Conservation (phyloP, 2,329 filamentous ascomycete genomes). For the Botryosphaeria agaves region DNA sequence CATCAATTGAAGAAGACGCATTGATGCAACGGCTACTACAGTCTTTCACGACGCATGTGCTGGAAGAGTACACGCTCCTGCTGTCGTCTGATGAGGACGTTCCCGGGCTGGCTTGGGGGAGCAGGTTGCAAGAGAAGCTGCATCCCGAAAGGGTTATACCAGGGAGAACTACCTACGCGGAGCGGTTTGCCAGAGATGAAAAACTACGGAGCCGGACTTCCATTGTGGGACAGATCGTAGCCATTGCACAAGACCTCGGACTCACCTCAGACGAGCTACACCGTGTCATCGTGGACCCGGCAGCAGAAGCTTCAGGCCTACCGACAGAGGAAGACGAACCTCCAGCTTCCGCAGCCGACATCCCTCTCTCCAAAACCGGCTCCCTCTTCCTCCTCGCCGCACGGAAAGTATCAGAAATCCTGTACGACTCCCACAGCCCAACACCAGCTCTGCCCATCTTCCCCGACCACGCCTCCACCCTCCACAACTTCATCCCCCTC, state of each 20-base stretch:
- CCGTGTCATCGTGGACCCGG: constrained; percentile 22
- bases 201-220: constrained; percentile 43
- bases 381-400: constrained; percentile 36
- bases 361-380: constrained; percentile 38
- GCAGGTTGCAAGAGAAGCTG: constrained; percentile 49
- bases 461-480: constrained; percentile 32
- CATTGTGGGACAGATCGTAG: constrained; percentile 55
- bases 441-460: constrained; percentile 28
- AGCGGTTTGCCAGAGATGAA: constrained; percentile 47
- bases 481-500: constrained; percentile 32
- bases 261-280: constrained; percentile 31
- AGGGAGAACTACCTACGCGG: constrained; percentile 41
- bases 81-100: constrained; percentile 23
- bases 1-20: constrained; percentile 35
- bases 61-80: constrained; percentile 55
- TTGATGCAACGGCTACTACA: constrained; percentile 50
- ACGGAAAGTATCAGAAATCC: constrained; percentile 28
- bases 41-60: constrained; percentile 59
- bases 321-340: constrained; percentile 36
- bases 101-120: constrained; percentile 32
- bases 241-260: constrained; percentile 41
- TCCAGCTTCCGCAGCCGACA: constrained; percentile 32
- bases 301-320: constrained; percentile 21
- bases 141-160: constrained; percentile 46
- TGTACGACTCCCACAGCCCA: constrained; percentile 27